Conservation (phyloP, 2,329 filamentous ascomycete genomes). For the Zelopaecilomyces penicillatus region DNA sequence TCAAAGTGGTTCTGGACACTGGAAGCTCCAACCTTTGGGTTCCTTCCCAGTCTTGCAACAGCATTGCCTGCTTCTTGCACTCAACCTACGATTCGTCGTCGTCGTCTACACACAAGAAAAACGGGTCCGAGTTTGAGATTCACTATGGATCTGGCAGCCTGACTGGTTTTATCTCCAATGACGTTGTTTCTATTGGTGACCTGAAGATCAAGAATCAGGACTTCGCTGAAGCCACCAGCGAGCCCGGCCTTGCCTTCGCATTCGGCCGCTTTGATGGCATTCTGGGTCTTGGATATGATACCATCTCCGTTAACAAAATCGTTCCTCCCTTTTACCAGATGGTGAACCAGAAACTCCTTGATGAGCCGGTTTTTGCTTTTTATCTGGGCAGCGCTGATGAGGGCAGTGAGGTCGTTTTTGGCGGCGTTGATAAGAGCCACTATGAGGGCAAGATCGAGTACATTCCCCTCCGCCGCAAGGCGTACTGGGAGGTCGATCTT, state of each 20-base stretch:
- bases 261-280: slow-evolving; percentile 98
- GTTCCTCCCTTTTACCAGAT: slow-evolving; percentile 95
- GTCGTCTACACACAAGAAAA: slow-evolving; percentile 88
- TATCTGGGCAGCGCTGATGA: slow-evolving; percentile 72
- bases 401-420: slow-evolving; percentile 82
- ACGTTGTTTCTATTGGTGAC: slow-evolving; percentile 80
- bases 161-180: slow-evolving; percentile 87
- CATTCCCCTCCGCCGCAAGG: slow-evolving; percentile 93
- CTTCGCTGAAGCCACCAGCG: slow-evolving; percentile 91
- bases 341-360: slow-evolving; percentile 80
- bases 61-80: slow-evolving; percentile 97
- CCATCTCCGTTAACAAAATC: slow-evolving; percentile 94
- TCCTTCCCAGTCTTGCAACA: slow-evolving; percentile 79
- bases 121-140: slow-evolving; percentile 88
- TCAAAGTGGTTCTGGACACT: slow-evolving; percentile 98
- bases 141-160: slow-evolving; percentile 91
- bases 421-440: slow-evolving; percentile 76
- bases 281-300: slow-evolving; percentile 86
- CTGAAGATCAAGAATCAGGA: slow-evolving; percentile 80
- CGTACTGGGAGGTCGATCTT: slow-evolving; percentile 99
- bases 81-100: slow-evolving; percentile 87
- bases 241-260: slow-evolving; percentile 94
- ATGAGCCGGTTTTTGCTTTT: slow-evolving; percentile 92
- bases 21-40: slow-evolving; percentile 99
- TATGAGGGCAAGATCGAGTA: slow-evolving; percentile 80